Conservation (phyloP, 306 rosid genomes). For the Dalbergia oliveri region DNA sequence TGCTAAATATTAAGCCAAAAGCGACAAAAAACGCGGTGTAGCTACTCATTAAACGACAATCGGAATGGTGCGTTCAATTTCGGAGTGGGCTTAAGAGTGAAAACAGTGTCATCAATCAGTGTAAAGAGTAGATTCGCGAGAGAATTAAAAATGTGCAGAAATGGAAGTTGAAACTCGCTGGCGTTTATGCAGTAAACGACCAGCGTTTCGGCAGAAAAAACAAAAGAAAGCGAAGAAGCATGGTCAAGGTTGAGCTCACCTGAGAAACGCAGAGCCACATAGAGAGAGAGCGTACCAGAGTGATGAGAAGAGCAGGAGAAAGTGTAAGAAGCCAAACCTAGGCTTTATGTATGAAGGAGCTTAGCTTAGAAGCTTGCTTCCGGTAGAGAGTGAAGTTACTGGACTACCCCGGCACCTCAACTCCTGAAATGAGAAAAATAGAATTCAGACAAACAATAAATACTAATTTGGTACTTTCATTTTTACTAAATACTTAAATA, state of each 20-base stretch:
- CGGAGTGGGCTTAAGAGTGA: not conserved
- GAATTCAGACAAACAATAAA: no score
- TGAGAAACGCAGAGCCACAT: conserved; percentile 26
- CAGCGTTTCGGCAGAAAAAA: not conserved
- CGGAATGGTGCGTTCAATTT: not conserved
- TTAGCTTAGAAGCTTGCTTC: conserved; percentile 25
- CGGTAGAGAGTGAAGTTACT: conserved; percentile 39
- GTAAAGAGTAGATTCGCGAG: not conserved
- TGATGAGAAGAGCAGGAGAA: conserved; percentile 33
- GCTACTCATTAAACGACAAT: not conserved
- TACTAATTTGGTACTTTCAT: no score
- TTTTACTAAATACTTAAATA: no score
- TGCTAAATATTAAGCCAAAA: not conserved
- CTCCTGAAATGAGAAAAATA: no score
- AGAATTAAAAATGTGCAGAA: not conserved
- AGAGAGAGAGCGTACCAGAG: not conserved
- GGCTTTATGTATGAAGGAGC: conserved; percentile 18
- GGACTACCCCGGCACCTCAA: conserved; percentile 5
- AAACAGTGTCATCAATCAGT: not conserved
- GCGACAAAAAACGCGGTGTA: not conserved
- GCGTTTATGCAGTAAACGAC: not conserved
- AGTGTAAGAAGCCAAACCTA: conserved; percentile 27
- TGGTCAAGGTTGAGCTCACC: conserved; percentile 46
- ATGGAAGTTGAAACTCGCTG: not conserved
- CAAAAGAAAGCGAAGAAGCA: conserved; percentile 1